These are phyloP conservation scores for Monosporozyma siamensis DNA, from an alignment of 805 yeast species.

Conservation along the genomic window DNA sequence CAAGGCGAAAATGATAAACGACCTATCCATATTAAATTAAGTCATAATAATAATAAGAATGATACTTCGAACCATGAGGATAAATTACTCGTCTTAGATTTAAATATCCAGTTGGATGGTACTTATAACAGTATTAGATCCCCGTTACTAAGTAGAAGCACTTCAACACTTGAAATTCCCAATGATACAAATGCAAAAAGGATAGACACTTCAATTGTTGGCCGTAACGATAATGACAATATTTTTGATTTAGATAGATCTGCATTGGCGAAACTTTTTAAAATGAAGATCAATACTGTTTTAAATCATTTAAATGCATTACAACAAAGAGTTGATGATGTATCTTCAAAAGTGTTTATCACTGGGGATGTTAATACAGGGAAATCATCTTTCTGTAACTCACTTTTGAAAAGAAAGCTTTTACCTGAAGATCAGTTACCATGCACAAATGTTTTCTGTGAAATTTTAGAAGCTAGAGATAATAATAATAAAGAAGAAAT, in stretches of 20 bases:
- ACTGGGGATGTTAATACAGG: conserved; percentile 98
- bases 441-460: conserved; percentile 92
- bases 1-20: conserved; percentile 47
- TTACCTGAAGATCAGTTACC: conserved; percentile 98
- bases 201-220: background rate
- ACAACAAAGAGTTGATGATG: conserved; percentile 79
- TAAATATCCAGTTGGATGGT: conserved; percentile 24
- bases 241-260: conserved; percentile 48
- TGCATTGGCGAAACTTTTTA: conserved; percentile 60
- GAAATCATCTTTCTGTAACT: conserved; percentile 91
- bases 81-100: conserved; percentile 21
- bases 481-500: conserved; percentile 79
- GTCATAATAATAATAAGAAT: conserved; percentile 37
- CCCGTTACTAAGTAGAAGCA: background rate
- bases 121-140: background rate
- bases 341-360: conserved; percentile 85
- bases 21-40: conserved; percentile 55
- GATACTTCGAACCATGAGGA: conserved; percentile 14
- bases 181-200: background rate
- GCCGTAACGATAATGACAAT: conserved; percentile 16
- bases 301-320: conserved; percentile 60
- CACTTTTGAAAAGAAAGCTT: conserved; percentile 63
- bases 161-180: background rate
- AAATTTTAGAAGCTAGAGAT: conserved; percentile 74
- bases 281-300: conserved; percentile 56